A percentile compares a stretch with the other conserved stretches of the same genome.
These are phyloP conservation scores for Laburnicola sp. DNA, from an alignment of 2,329 filamentous ascomycete species.

Conservation along the genomic window DNA sequence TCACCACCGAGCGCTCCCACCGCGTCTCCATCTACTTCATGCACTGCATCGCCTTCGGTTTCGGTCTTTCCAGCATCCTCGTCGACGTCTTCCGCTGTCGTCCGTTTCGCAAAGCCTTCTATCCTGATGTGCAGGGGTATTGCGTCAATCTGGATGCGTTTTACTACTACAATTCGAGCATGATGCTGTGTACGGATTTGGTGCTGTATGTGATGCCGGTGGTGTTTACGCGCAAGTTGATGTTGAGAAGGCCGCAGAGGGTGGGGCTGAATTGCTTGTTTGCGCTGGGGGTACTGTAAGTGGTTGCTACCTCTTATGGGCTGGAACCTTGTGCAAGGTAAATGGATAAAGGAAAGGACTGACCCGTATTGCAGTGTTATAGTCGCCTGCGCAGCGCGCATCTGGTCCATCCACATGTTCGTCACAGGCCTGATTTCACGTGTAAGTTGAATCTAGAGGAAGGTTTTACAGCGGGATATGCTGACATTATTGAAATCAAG, in stretches of 20 bases:
- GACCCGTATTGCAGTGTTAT: slow-evolving; percentile 26
- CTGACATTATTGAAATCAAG: slow-evolving; percentile 4
- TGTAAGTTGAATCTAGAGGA: slow-evolving; percentile 20
- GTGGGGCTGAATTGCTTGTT: slow-evolving; percentile 43
- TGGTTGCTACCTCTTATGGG: neutral
- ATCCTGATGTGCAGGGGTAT: slow-evolving; percentile 23
- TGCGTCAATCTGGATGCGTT: slow-evolving; percentile 44
- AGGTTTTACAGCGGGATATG: neutral
- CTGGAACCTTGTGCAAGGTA: too few species aligned
- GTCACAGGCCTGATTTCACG: slow-evolving; percentile 27
- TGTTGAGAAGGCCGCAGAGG: slow-evolving; percentile 35
- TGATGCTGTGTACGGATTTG: slow-evolving; percentile 46
- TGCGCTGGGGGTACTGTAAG: slow-evolving; percentile 37
- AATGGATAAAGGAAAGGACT: neutral
- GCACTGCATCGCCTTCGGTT: slow-evolving; percentile 40
- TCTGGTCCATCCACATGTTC: slow-evolving; percentile 32
- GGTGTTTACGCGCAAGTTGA: slow-evolving; percentile 43
- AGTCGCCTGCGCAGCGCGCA: slow-evolving; percentile 29
- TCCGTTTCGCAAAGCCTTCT: slow-evolving; percentile 42
- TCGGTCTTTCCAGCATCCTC: slow-evolving; percentile 39
- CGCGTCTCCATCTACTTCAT: slow-evolving; percentile 37
- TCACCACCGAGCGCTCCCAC: slow-evolving; percentile 32
- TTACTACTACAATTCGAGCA: slow-evolving; percentile 42
- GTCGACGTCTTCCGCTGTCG: slow-evolving; percentile 44
- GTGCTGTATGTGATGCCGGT: slow-evolving; percentile 46